Percentiles rank a stretch among this genome's conserved stretches.
Conservation (phyloP, 2,329 filamentous ascomycete species). For the Fusarium nurragi region DNA sequence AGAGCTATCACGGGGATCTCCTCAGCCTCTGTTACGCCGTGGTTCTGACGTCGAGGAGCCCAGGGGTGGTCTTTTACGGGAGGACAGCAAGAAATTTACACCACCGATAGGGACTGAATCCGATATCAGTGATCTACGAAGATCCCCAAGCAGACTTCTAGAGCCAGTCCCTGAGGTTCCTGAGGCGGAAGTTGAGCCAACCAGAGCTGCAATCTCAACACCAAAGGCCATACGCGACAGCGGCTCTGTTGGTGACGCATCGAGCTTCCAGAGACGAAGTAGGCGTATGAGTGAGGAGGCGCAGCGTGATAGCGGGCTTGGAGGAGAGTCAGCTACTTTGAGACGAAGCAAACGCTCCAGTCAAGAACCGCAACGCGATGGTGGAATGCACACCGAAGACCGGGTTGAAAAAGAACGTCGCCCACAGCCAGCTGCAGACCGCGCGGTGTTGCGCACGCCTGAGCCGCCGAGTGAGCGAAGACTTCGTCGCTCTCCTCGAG, state of each 20-base stretch:
- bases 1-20: slow-evolving; percentile 24
- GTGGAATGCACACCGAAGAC: slow-evolving; percentile 65
- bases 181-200: slow-evolving; percentile 54
- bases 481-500: slow-evolving; percentile 48
- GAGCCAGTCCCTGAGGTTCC: slow-evolving; percentile 62
- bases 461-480: slow-evolving; percentile 43
- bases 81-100: slow-evolving; percentile 42
- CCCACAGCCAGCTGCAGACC: slow-evolving; percentile 36
- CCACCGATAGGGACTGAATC: slow-evolving; percentile 36
- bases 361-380: slow-evolving; percentile 59
- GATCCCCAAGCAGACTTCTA: slow-evolving; percentile 56
- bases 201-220: slow-evolving; percentile 19
- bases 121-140: slow-evolving; percentile 53
- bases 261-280: slow-evolving; percentile 51
- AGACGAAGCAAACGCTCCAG: slow-evolving; percentile 49
- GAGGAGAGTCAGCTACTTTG: slow-evolving; percentile 55
- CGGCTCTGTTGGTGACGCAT: slow-evolving; percentile 52
- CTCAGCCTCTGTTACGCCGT: slow-evolving; percentile 45
- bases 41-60: slow-evolving; percentile 47
- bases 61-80: slow-evolving; percentile 45
- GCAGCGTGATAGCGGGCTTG: slow-evolving; percentile 63
- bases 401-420: slow-evolving; percentile 48
- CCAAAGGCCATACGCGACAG: slow-evolving; percentile 51
- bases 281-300: slow-evolving; percentile 48
- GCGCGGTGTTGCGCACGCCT: slow-evolving; percentile 41